Base-by-base conservation (phyloP, 495 filamentous ascomycete species). In the Xylaria sp. region DNA sequence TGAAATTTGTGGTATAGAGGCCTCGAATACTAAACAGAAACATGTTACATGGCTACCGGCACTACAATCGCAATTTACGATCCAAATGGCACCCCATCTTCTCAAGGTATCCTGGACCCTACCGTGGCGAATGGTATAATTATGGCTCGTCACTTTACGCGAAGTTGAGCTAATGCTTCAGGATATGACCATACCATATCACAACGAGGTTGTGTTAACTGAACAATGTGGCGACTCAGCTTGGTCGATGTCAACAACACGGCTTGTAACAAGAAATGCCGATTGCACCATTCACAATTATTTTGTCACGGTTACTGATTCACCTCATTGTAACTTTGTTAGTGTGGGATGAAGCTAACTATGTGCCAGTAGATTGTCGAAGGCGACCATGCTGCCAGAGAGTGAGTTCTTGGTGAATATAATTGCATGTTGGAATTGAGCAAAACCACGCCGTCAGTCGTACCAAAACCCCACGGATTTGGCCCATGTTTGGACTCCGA, bases 241-340 rank as follows among this genome's bases (percentile, higher is more conserved):
- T 24, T 43, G 58, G 58, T 1, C 58, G 7, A n/a, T n/a, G n/a
- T 61, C 58, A 1, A 61, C 58, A 1, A 37, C 3, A n/a, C 37
- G 58, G 17, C 24, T 61, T 8, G 17, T 9, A 61, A 9, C 37
- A 5, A 61, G 17, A 61, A 5, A 26, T 43, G n/a, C n/a, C n/a
- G n/a, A n/a, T n/a, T n/a, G n/a, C 37, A 43, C 11, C 26, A 43
- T 8, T 35, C 37, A 61, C 7, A n/a, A 61, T 3, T 61, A 61
- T 14, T 61, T 61, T n/a, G 37, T 61, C 37, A 61, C 26, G 37
- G 58, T 61, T 12, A n/a, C n/a, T n/a, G n/a, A n/a, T n/a, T n/a
- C n/a, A n/a, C n/a, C n/a, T n/a, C n/a, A n/a, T n/a, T n/a, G n/a
- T n/a, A n/a, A n/a, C n/a, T n/a, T n/a, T n/a, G n/a, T n/a, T n/a